Base-by-base conservation (phyloP, 2,329 filamentous ascomycete genomes). In the Massarina eburnea region DNA sequence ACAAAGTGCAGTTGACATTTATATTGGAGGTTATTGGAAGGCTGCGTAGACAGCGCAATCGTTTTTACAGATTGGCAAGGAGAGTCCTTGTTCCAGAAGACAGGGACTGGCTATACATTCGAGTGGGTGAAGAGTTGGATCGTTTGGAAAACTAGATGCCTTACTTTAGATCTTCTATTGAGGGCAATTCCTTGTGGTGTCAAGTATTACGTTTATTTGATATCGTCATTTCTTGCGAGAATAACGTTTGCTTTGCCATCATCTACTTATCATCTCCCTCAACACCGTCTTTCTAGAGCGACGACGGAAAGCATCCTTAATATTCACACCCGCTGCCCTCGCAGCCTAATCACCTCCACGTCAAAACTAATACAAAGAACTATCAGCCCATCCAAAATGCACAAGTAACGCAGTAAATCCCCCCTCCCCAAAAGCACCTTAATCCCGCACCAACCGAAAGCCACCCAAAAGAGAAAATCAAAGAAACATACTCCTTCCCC, bases 361-460 rank as follows among this genome's bases (percentile, higher is more conserved):
- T 14, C 37, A 45, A 17, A 55, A 53, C 19, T 53, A 47, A 49
- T 51, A 53, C 17, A 19, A 47, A 26, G 52, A 50, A 38, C 35
- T 55, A 12, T 46, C 53, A 2, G 40, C 52, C 24, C 39, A 55
- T 29, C 40, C 47, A 9, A 17, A 41, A 9, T 53, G 52, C 21
- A 12, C 24, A 7, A 43, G 45, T 21, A 29, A 47, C 20, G 18
- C 48, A 17, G 45, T 54, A 15, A 36, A 45, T 45, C 1, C 36
- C 40, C 20, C 7, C 12, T 7, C 24, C 24, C 24, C 24, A n/a
- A n/a, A n/a, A n/a, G n/a, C n/a, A n/a, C n/a, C n/a, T n/a, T n/a
- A n/a, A n/a, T n/a, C n/a, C 24, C 24, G 12, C 24, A 7, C 24
- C 12, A 26, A 7, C 24, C 24, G 12, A 26, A 26, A 26, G 12